A percentile compares a stretch with the other conserved stretches of the same genome.
Evolutionary conservation across 1,284 basidiomycete species (phyloP).

Genomic region (Cystobasidium slooffiae): DNA sequence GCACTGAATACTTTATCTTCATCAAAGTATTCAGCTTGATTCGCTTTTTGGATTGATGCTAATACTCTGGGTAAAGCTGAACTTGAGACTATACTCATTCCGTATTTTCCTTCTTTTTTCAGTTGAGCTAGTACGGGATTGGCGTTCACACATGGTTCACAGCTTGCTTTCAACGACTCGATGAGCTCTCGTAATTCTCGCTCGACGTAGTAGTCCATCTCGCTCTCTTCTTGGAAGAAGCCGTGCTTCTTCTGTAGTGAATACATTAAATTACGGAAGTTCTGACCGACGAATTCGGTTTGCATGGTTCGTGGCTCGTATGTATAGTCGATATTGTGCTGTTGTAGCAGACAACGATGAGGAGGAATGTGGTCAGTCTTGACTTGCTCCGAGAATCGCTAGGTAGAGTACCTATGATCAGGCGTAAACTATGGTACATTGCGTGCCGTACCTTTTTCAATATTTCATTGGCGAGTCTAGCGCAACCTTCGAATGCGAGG

Average conservation of each 20-base stretch:
- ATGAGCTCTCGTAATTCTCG: constrained; percentile 24
- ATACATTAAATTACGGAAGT: constrained; percentile 33
- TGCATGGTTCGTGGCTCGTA: constrained; percentile 33
- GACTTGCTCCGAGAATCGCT: no score
- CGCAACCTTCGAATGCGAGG: constrained; percentile 36
- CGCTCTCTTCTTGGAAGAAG: constrained; percentile 17
- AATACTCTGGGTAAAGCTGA: constrained; percentile 39
- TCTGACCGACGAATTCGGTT: constrained; percentile 41
- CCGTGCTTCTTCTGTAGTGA: constrained; percentile 28
- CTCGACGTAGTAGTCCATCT: constrained; percentile 34
- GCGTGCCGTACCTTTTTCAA: constrained; percentile 11
- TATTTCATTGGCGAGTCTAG: constrained; percentile 37
- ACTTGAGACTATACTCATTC: constrained; percentile 41
- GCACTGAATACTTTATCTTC: constrained; percentile 27
- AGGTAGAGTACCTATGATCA: no score
- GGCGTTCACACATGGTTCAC: constrained; percentile 18
- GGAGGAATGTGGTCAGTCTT: background rate
- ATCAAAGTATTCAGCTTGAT: constrained; percentile 34
- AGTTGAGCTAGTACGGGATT: constrained; percentile 19
- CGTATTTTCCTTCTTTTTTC: constrained; percentile 26
- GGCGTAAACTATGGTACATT: no score
- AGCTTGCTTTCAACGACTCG: constrained; percentile 13
- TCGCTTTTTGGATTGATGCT: constrained; percentile 26
- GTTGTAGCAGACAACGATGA: background rate
- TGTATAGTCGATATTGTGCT: constrained; percentile 22